Evolutionary conservation across 2,329 filamentous ascomycete species (phyloP).

Genomic region (Eurotiales sp.): DNA sequence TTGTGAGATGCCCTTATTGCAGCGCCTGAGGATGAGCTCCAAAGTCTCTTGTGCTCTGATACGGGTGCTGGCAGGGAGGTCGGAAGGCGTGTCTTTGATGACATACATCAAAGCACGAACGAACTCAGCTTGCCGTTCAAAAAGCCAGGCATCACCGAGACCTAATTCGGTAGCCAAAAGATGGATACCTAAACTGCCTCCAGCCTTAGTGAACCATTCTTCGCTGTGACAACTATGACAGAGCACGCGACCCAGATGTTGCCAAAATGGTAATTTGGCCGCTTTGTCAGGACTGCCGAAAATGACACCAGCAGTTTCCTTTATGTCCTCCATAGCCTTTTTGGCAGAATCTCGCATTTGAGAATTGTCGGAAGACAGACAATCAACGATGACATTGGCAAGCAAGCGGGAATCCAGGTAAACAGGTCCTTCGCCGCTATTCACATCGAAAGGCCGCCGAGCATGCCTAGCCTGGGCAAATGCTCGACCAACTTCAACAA

Average conservation of each 20-base stretch:
- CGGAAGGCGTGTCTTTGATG: slow-evolving; percentile 95
- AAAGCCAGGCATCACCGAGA: slow-evolving; percentile 78
- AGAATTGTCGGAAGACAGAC: slow-evolving; percentile 76
- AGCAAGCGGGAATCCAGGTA: slow-evolving; percentile 83
- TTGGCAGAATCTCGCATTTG: slow-evolving; percentile 80
- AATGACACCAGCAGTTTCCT: slow-evolving; percentile 70
- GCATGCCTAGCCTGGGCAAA: slow-evolving; percentile 74
- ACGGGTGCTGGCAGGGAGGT: slow-evolving; percentile 85
- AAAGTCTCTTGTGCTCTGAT: slow-evolving; percentile 78
- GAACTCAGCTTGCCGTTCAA: slow-evolving; percentile 79
- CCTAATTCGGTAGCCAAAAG: slow-evolving; percentile 81
- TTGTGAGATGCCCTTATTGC: slow-evolving; percentile 74
- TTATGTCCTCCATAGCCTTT: slow-evolving; percentile 70
- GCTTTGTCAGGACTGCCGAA: slow-evolving; percentile 72
- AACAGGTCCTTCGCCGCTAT: slow-evolving; percentile 79
- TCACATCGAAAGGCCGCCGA: slow-evolving; percentile 75
- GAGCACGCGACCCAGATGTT: slow-evolving; percentile 75
- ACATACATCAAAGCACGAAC: slow-evolving; percentile 91
- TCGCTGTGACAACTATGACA: slow-evolving; percentile 95
- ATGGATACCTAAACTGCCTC: slow-evolving; percentile 85
- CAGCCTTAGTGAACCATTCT: slow-evolving; percentile 98
- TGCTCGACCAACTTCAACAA: slow-evolving; percentile 84
- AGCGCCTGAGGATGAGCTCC: slow-evolving; percentile 71
- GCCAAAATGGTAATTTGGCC: slow-evolving; percentile 78
- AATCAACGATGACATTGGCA: slow-evolving; percentile 85